Evolutionary conservation across 2,329 filamentous ascomycete genomes (phyloP), one percentile per base, ranked within the genome.

Genomic region (Alternaria brassicae): DNA sequence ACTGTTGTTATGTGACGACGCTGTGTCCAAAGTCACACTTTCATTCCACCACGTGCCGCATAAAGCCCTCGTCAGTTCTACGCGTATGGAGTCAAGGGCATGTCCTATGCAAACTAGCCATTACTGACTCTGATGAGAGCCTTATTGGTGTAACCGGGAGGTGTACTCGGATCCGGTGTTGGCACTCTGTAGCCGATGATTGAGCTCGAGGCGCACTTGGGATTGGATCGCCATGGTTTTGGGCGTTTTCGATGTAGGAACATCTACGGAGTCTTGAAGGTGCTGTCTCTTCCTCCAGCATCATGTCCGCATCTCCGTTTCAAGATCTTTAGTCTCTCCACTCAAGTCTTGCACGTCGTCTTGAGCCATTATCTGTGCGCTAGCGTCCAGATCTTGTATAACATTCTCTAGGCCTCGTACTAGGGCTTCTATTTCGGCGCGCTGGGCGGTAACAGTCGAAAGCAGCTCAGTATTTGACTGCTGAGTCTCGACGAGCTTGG

Each of bases 401-500:
- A 87, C 82, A 44, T 75, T 77, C 70, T 89, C 86, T 30, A 89
- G 72, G 17, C 82, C 80, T 17, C 78, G 76, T 19, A 89, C 75
- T 52, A 89, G 71, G 21, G 72, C 79, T 63, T 86, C 82, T 44
- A 89, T 87, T 67, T 89, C 86, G 45, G 78, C 75, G 58, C 85
- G 79, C 68, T 89, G 87, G 39, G 79, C 76, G 45, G 80, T 76
- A 5, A 89, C 80, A 9, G 79, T 81, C 49, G 81, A 79, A 37
- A 84, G 77, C 6, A 88, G 74, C 54, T 81, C 77, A n/a, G 75
- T 76, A 66, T 89, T 89, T 55, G 85, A 78, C 15, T 77, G 67
- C 65, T 86, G 82, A 4, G 84, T 81, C 21, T 74, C 73, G 51
- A 81, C 76, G 34, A 89, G 77, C 57, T 82, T 81, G n/a, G 72